Base-by-base conservation (phyloP, 2,329 filamentous ascomycete genomes). In the Fusarium clavum region DNA sequence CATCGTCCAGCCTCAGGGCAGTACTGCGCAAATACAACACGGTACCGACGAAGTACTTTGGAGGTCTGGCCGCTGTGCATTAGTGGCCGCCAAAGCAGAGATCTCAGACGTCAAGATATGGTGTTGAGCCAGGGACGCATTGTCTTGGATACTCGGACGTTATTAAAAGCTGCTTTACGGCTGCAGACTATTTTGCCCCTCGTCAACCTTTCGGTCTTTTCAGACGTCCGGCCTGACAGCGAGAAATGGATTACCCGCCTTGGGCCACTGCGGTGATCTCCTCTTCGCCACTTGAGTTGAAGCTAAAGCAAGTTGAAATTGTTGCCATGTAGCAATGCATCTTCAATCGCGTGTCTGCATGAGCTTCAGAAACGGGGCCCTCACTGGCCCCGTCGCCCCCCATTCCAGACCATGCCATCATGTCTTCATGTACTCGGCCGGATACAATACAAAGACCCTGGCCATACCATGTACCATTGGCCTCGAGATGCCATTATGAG, bases 61-160 rank as follows among this genome's bases (percentile, higher is more conserved):
- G 54, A 62, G 41, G 58, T 60, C 61, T 70, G 65, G 64, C 57
- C 73, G 67, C 64, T 70, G 66, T 78, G 78, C 78, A 79, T 79
- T 78, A 79, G 77, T 73, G 76, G 76, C 72, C 70, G 72, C 70
- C 74, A 75, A 64, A 74, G 66, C 66, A 76, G 72, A 79, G 75
- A 79, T 79, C 75, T 79, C 69, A 73, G 72, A 77, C 72, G 73
- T 69, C 74, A 64, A 73, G 65, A 64, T 59, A 71, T 73, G 66
- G 69, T 70, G 65, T 67, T 70, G 71, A 78, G 72, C 72, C 73
- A 76, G 77, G 73, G 72, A 73, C 67, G 69, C 69, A 56, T 56
- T 29, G 25, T 64, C 64, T 61, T 49, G 48, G 52, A 38, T 55
- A 47, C 41, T 61, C 29, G 48, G 24, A 47, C 27, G 25, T 64